Percentiles rank a stretch among this genome's conserved stretches.
phyloP scores from a whole-genome alignment of 139 green algal genomes.

The Spirogloea muscicola region DNA sequence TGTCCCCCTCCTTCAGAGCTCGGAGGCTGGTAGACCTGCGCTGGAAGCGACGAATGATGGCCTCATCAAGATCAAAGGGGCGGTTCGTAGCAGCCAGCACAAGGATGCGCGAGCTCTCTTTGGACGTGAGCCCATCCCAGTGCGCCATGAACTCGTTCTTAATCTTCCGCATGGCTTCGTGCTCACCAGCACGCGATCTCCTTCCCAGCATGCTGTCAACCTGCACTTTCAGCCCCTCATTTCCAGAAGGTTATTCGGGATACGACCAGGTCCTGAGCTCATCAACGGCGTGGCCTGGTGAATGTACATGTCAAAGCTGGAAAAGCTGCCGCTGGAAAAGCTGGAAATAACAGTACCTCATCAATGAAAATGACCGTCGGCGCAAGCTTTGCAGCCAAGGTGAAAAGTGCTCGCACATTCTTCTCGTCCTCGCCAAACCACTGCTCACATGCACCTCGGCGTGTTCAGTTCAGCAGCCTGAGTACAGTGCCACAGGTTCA shows the following conservation, averaged over 20 bases:
- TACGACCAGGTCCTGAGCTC: background rate
- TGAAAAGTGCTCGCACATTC: constrained; percentile 60
- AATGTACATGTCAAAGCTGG: too few relatives aligned
- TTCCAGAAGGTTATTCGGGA: background rate
- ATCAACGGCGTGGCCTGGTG: too few relatives aligned
- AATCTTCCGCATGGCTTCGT: constrained; percentile 70
- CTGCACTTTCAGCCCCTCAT: background rate
- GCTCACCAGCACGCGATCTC: constrained; percentile 50
- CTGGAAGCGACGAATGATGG: constrained; percentile 59
- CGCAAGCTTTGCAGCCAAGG: constrained; percentile 62
- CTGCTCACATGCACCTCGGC: background rate
- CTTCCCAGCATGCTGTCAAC: constrained; percentile 52
- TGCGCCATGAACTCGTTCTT: constrained; percentile 71
- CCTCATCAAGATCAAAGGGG: constrained; percentile 70
- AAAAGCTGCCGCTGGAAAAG: too few relatives aligned
- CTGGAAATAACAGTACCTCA: too few relatives aligned
- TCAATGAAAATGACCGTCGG: constrained; percentile 74
- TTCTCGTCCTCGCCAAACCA: constrained; percentile 54
- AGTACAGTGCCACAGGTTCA: background rate
- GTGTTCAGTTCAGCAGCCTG: background rate
- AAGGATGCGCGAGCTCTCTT: constrained; percentile 52
- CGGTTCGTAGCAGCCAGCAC: constrained; percentile 73
- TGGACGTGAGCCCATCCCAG: constrained; percentile 67
- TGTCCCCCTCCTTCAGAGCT: too few relatives aligned
- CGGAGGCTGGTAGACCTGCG: too few relatives aligned